Evolutionary conservation across 2,329 filamentous ascomycete genomes (phyloP).

Genomic region (Trichoderma sp.): DNA sequence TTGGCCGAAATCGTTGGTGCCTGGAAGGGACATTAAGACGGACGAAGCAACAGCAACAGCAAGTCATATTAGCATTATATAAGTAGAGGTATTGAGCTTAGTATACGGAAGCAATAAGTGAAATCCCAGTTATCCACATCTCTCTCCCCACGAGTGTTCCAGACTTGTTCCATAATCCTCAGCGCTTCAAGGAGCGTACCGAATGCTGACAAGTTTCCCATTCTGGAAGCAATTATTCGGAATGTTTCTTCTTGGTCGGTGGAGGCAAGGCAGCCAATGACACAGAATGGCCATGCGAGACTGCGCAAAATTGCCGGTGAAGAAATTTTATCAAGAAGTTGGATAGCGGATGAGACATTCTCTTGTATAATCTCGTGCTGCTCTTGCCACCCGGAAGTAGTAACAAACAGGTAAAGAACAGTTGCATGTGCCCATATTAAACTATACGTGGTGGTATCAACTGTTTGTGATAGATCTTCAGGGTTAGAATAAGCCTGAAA

Average conservation of each 20-base stretch:
- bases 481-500: background rate
- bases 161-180: background rate
- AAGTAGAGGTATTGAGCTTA: background rate
- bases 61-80: background rate
- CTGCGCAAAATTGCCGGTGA: background rate
- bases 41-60: background rate
- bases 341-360: background rate
- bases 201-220: background rate
- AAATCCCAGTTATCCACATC: slow-evolving; percentile 2
- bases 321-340: background rate
- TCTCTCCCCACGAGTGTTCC: background rate
- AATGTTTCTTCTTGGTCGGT: background rate
- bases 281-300: slow-evolving; percentile 6
- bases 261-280: slow-evolving; percentile 3
- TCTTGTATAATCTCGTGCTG: background rate
- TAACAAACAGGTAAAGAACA: background rate
- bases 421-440: background rate
- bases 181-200: background rate
- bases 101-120: background rate
- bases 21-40: background rate
- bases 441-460: background rate
- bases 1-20: slow-evolving; percentile 6
- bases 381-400: background rate
- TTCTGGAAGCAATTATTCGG: background rate
- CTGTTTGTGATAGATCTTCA: background rate